Base-by-base conservation (phyloP, 208 protist species). In the Herpetomonas tarakana region DNA sequence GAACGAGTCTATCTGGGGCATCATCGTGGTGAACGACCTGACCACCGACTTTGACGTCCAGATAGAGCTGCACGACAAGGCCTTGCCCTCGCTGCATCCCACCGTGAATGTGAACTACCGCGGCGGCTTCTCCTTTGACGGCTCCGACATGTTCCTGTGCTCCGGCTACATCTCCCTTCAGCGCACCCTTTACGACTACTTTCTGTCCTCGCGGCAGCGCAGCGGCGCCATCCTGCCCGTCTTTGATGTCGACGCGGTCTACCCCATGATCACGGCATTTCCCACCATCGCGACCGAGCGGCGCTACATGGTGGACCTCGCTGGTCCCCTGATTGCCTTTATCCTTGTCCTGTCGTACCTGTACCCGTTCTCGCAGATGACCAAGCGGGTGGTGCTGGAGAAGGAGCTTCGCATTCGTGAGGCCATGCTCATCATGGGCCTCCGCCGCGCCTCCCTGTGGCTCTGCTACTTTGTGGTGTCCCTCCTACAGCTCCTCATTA, bases 121-220 rank as follows among this genome's bases (percentile, higher is more conserved):
- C 7, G 76, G 75, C 30, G 68, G 65, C 52, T 79, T 66, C 52
- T 53, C 58, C 21, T 81, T 61, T 39, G 78, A 90, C 50, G 67
- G 69, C 39, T 65, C 63, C 7, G 80, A 86, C 64, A 84, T 88
- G 75, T 94, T 88, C 71, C 35, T 90, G 49, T 38, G 68, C 25
- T 92, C 85, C 4, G 88, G 88, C 14, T 94, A 86, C 55, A 11
- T 83, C 19, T 74, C 78, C 16, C 58, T 94, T 46, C 83, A 94
- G 59, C 78, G 73, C 46, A 25, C 72, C 31, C 47, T 94, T 38
- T 75, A 76, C 45, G 76, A 84, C 45, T 91, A 86, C 64, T 83
- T 74, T 38, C 65, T 88, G 30, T 16, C 35, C 19, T 51, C 56
- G 2, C 67, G 58, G 57, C n/a, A 18, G 16, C 11, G 3, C 39